A percentile compares a stretch with the other conserved stretches of the same genome.
Evolutionary conservation across 371 early-diverging fungal species (phyloP).

Genomic region (Amoeboaphelidium protococcarum): DNA sequence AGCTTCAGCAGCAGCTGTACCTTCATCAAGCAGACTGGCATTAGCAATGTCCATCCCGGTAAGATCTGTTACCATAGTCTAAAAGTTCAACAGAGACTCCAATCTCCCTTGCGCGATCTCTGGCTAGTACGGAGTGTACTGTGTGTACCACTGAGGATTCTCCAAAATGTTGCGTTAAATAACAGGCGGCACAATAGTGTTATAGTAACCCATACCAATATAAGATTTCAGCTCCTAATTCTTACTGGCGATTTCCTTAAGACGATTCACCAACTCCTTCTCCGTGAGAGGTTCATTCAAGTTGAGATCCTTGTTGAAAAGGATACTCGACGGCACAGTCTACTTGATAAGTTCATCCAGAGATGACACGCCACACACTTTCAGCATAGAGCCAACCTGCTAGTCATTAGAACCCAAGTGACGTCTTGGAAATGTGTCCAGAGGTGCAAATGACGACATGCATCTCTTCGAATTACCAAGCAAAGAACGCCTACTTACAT

Average conservation of each 20-base stretch:
- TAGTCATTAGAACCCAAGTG: constrained; percentile 4
- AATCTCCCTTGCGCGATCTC: constrained; percentile 95
- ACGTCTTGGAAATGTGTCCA: neutral
- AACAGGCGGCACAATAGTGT: constrained; percentile 66
- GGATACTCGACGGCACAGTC: constrained; percentile 59
- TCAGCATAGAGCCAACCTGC: constrained; percentile 52
- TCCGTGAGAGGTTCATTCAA: constrained; percentile 38
- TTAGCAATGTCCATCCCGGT: constrained; percentile 85
- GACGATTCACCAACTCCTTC: constrained; percentile 42
- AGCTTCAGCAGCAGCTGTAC: constrained; percentile 91
- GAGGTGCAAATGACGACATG: too few species aligned
- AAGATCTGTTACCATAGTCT: constrained; percentile 75
- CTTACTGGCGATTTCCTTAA: constrained; percentile 50
- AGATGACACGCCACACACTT: constrained; percentile 34
- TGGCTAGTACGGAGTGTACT: constrained; percentile 93
- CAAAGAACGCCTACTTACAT: too few species aligned
- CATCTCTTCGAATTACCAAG: too few species aligned
- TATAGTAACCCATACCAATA: constrained; percentile 84
- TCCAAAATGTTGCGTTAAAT: constrained; percentile 83
- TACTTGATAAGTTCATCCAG: constrained; percentile 51
- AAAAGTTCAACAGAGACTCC: constrained; percentile 82
- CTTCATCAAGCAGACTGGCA: constrained; percentile 85
- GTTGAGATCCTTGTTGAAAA: constrained; percentile 23
- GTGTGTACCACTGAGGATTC: constrained; percentile 94
- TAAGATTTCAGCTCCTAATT: constrained; percentile 71